These are phyloP conservation scores for Sinapis alba DNA, from an alignment of 441 rosid species.

Conservation along the genomic window DNA sequence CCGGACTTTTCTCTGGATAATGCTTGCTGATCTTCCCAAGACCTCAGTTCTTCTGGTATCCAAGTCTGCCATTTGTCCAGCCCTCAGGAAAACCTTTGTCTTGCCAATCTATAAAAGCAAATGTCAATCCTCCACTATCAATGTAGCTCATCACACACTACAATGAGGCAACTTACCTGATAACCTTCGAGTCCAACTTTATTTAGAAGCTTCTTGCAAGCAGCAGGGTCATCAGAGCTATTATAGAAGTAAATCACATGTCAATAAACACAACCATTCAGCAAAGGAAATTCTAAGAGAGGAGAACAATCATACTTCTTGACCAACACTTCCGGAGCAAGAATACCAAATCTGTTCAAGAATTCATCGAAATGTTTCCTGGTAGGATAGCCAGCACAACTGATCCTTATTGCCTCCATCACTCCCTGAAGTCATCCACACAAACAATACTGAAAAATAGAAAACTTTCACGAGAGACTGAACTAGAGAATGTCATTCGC, in stretches of 20 bases:
- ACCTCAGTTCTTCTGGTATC: constrained; percentile 94
- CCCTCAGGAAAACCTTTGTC: constrained; percentile 95
- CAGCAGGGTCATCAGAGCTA: not conserved
- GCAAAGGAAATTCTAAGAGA: not conserved
- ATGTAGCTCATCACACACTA: not conserved
- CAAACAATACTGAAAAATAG: not conserved
- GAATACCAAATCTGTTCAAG: not conserved
- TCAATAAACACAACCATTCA: not conserved
- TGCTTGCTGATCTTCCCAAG: constrained; percentile 95
- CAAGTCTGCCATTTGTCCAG: constrained; percentile 99
- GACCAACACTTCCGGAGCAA: not conserved
- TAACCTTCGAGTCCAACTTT: not conserved
- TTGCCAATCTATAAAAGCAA: constrained; percentile 80
- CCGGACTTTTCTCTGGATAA: constrained; percentile 91
- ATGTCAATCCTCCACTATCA: constrained; percentile 5
- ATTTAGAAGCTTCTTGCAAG: not conserved
- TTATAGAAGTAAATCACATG: not conserved
- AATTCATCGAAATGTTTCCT: not conserved
- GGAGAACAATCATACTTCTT: not conserved
- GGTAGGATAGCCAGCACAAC: not conserved
- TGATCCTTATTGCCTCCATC: not conserved
- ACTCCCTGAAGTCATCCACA: not conserved
- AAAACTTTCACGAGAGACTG: not conserved
- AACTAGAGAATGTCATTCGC: not conserved
- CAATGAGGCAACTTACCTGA: not conserved